phyloP scores from a whole-genome alignment of 495 filamentous ascomycete species.

The Entonaema liquescens region DNA sequence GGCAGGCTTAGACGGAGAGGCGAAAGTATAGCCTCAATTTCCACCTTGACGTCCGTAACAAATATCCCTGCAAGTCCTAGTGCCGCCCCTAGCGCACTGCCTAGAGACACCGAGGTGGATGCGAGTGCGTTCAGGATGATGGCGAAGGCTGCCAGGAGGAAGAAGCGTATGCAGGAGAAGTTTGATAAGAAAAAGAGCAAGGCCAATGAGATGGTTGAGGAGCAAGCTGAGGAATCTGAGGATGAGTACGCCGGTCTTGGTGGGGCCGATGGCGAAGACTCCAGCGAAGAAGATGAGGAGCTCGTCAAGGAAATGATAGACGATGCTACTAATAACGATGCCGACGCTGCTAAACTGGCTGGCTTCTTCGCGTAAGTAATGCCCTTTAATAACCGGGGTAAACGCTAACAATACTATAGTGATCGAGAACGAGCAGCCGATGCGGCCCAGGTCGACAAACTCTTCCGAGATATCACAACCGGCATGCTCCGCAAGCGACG shows the following conservation, averaged over 20 bases:
- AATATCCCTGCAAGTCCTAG: conserved; percentile 24
- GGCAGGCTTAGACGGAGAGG: conserved; percentile 65
- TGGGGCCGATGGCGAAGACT: conserved; percentile 87
- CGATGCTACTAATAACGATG: conserved; percentile 71
- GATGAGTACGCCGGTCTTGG: conserved; percentile 97
- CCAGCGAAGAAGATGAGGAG: conserved; percentile 70
- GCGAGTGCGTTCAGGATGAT: conserved; percentile 74
- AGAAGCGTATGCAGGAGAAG: conserved; percentile 59
- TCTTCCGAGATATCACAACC: conserved; percentile 90
- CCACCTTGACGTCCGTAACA: conserved; percentile 15
- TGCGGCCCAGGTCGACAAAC: conserved; percentile 86
- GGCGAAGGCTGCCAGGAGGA: conserved; percentile 69
- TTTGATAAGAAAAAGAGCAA: conserved; percentile 90
- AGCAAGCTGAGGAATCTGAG: conserved; percentile 96
- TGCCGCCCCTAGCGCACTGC: conserved; percentile 52
- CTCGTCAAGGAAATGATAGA: conserved; percentile 88
- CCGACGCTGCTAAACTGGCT: conserved; percentile 81
- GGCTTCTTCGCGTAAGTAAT: conserved; percentile 85
- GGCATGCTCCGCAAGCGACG: conserved; percentile 83
- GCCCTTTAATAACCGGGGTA: neutral
- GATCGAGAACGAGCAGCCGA: conserved; percentile 73
- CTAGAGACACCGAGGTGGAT: conserved; percentile 26
- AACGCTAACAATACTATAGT: conserved; percentile 49
- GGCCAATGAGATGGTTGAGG: conserved; percentile 86
- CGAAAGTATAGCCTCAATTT: conserved; percentile 40